Conservation (phyloP, 192 early-diverging fungal species). For the Pecoramyces ruminantium region DNA sequence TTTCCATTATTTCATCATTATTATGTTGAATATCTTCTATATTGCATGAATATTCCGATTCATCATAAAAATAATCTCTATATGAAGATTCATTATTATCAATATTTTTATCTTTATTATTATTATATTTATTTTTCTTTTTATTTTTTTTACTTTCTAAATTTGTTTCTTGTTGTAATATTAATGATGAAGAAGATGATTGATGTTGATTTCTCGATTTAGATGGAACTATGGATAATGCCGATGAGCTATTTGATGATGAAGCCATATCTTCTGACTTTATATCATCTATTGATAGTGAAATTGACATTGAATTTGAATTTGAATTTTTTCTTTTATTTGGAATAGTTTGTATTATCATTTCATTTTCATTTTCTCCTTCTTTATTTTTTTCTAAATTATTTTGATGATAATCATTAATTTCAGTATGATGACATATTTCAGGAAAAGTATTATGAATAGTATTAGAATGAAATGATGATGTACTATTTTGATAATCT, state of each 20-base stretch:
- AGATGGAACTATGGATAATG: too few species aligned
- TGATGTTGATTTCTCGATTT: background rate
- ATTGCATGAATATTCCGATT: background rate
- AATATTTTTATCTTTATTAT: background rate
- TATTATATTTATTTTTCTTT: too few species aligned
- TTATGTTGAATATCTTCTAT: background rate
- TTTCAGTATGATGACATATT: too few species aligned
- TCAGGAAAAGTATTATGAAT: too few species aligned
- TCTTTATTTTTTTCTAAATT: background rate
- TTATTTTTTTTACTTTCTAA: too few species aligned
- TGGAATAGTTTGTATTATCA: background rate
- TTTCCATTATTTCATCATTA: background rate
- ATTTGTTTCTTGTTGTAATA: background rate
- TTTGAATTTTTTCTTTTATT: background rate
- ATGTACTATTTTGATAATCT: too few species aligned
- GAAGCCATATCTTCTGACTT: background rate
- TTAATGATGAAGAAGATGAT: background rate
- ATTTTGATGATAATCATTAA: too few species aligned
- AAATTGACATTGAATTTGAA: background rate
- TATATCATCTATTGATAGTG: background rate
- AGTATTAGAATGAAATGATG: too few species aligned
- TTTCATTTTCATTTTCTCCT: background rate
- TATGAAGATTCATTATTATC: background rate
- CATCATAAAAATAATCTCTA: background rate
- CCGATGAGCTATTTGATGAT: background rate